A percentile compares a stretch with the other conserved stretches of the same genome.
Conservation (phyloP, 768 basidiomycete genomes). For the Mycena leptocephala region DNA sequence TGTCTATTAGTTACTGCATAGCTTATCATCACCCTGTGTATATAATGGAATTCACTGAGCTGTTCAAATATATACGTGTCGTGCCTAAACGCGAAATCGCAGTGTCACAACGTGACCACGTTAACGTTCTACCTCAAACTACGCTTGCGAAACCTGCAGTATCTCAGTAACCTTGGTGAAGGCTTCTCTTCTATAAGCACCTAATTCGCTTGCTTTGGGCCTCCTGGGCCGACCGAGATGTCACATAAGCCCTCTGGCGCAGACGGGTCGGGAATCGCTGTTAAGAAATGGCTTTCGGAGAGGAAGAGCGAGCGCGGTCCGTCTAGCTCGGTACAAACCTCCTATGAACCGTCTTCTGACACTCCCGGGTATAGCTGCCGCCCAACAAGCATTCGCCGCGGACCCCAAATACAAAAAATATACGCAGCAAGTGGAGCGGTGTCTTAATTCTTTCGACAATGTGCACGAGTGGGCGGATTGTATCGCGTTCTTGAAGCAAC, state of each 20-base stretch:
- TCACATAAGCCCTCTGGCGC: conserved; percentile 39
- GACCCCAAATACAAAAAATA: conserved; percentile 98
- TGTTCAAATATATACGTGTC: neutral
- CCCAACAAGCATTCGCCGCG: conserved; percentile 72
- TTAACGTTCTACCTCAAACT: neutral
- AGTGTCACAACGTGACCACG: conserved; percentile 14
- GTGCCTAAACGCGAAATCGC: neutral
- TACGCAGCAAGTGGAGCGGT: conserved; percentile 92
- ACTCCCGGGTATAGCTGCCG: conserved; percentile 54
- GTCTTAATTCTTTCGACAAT: conserved; percentile 93
- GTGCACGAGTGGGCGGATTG: conserved; percentile 99
- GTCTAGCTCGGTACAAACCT: conserved; percentile 38
- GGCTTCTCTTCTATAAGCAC: conserved; percentile 23
- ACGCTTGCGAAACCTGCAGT: conserved; percentile 5
- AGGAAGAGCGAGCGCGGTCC: conserved; percentile 68
- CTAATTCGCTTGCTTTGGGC: conserved; percentile 38
- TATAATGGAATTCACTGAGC: conserved; percentile 22
- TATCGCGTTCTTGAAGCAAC: conserved; percentile 95
- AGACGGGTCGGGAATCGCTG: conserved; percentile 51
- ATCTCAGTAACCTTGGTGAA: conserved; percentile 11
- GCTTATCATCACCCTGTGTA: conserved; percentile 9
- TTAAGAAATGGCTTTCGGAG: conserved; percentile 59
- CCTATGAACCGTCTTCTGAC: conserved; percentile 13
- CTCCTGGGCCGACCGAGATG: conserved; percentile 24
- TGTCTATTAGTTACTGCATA: conserved; percentile 16